Evolutionary conservation across 345 rosid genomes (phyloP), one percentile per base, ranked within the genome.

Genomic region (Punica granatum): DNA sequence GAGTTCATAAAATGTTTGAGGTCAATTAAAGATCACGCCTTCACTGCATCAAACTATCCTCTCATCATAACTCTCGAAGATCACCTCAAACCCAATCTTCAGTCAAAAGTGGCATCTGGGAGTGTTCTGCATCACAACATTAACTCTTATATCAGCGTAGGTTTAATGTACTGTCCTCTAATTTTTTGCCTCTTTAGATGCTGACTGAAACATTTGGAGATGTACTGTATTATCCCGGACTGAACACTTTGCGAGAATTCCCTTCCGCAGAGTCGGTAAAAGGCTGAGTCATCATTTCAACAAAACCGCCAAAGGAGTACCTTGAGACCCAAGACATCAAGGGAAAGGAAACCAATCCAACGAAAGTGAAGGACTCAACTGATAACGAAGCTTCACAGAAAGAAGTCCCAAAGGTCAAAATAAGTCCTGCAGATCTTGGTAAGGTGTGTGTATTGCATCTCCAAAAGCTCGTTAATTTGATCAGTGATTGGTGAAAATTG

Each of bases 241-340:
- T 90, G 23, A 96, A 89, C 72, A 68, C 80, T 83, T 82, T 93
- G 60, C 85, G 85, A 77, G 91, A 93, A 60, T 90, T 93, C 72
- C 97, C 98, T 18, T 90, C 96, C 19, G 90, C 94, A 0, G 82
- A 87, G 5, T 82, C 76, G 5, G 66, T 93, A 77, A 93, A 83
- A 84, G 81, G 54, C 41, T 77, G 82, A 65, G 66, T 93, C 60
- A 88, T 93, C 65, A 83, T 93, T 78, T 93, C 98, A 63, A 93
- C 98, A n/a, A 93, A 93, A 70, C 98, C 96, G 35, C 98, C 97
- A 15, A 93, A 85, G 72, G 92, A 93, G 71, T 90, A 87, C 74
- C 89, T 80, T 31, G 72, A 77, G 72, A 72, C 46, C 71, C 77
- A 74, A 78, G 79, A 11, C 44, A 7, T 2, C 70, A 73, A 70